Conservation (phyloP, 257 asterid genomes). For the Nicotiana sylvestris region DNA sequence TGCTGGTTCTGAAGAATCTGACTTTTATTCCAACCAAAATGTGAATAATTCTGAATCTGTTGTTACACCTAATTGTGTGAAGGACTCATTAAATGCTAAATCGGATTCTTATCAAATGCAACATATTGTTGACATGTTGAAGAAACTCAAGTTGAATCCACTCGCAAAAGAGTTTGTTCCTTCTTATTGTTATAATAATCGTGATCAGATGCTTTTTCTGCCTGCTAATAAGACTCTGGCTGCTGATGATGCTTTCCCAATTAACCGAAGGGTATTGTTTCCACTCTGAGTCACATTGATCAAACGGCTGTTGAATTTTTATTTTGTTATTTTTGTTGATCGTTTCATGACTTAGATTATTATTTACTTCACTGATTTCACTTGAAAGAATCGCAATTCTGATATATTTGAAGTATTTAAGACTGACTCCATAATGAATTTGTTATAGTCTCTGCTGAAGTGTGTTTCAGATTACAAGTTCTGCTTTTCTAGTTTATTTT, state of each 20-base stretch:
- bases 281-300: neutral
- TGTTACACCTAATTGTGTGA: conserved; percentile 26
- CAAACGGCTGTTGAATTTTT: neutral
- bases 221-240: conserved; percentile 39
- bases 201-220: conserved; percentile 51
- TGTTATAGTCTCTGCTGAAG: neutral
- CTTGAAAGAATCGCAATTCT: neutral
- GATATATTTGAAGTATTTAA: neutral
- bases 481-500: neutral
- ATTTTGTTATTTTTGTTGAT: conserved; percentile 12
- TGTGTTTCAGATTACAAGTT: neutral
- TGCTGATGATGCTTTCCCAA: conserved; percentile 44
- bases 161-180: conserved; percentile 89
- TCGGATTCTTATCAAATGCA: conserved; percentile 59
- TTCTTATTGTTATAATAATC: conserved; percentile 46
- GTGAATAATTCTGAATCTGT: conserved; percentile 19
- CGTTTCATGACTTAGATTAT: neutral
- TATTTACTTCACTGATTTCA: neutral
- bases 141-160: conserved; percentile 80
- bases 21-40: conserved; percentile 9
- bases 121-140: conserved; percentile 62
- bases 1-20: conserved; percentile 31
- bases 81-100: conserved; percentile 40
- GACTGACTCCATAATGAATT: neutral
- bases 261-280: conserved; percentile 60